Evolutionary conservation across 352 stramenopile species (phyloP).

Genomic region (Phytophthora colocasiae): DNA sequence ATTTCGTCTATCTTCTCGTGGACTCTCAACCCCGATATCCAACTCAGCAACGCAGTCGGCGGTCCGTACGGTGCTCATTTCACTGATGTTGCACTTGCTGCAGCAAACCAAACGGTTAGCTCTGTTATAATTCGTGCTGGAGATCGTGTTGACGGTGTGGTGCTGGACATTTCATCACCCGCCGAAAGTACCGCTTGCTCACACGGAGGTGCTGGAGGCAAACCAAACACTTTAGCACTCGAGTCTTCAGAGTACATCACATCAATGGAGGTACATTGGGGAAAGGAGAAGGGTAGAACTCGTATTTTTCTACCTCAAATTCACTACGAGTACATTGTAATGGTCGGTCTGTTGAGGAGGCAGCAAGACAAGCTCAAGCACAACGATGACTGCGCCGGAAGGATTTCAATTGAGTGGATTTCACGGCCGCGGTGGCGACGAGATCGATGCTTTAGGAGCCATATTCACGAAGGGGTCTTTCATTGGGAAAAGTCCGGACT

Average conservation of each 20-base stretch:
- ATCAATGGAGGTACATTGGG: constrained; percentile 52
- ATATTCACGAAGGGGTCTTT: constrained; percentile 19
- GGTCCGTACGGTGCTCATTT: constrained; percentile 49
- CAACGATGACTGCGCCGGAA: constrained; percentile 38
- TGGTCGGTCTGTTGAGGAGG: constrained; percentile 35
- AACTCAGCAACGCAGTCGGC: constrained; percentile 42
- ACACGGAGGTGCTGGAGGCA: constrained; percentile 51
- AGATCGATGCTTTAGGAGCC: constrained; percentile 46
- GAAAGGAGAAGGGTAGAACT: constrained; percentile 41
- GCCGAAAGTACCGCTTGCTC: constrained; percentile 42
- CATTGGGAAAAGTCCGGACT: background rate
- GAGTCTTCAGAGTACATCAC: constrained; percentile 50
- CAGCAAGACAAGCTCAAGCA: constrained; percentile 37
- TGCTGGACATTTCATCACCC: constrained; percentile 37
- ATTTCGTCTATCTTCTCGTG: constrained; percentile 54
- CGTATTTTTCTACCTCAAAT: constrained; percentile 56
- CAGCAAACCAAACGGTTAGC: constrained; percentile 36
- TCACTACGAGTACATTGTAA: constrained; percentile 44
- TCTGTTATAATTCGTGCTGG: constrained; percentile 43
- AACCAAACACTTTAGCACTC: constrained; percentile 38
- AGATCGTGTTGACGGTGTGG: constrained; percentile 44
- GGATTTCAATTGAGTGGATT: constrained; percentile 60
- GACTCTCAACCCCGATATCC: constrained; percentile 36
- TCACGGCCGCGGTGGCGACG: constrained; percentile 46
- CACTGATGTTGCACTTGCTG: constrained; percentile 39